phyloP scores from a whole-genome alignment of 495 filamentous ascomycete species.

The Penicillium robsamsonii region DNA sequence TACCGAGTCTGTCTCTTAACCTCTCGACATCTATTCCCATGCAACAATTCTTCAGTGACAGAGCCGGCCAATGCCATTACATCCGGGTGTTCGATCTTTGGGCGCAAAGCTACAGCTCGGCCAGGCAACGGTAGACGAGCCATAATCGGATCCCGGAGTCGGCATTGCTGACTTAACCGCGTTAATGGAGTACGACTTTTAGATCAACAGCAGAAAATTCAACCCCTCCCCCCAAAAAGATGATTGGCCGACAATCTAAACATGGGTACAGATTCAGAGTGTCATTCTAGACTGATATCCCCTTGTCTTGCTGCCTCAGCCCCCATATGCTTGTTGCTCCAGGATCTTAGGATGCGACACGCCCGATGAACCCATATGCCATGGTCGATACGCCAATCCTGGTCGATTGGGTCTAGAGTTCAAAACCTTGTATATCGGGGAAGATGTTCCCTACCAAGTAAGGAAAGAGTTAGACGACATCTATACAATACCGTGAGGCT shows the following conservation, averaged over 20 bases:
- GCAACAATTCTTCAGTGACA: constrained; percentile 8
- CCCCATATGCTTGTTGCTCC: constrained; percentile 24
- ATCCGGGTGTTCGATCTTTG: constrained; percentile 20
- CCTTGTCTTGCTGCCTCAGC: constrained; percentile 18
- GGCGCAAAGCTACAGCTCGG: constrained; percentile 7
- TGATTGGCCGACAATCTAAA: constrained; percentile 16
- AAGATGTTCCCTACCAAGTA: not conserved
- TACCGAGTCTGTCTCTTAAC: constrained; percentile 6
- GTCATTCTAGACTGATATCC: constrained; percentile 16
- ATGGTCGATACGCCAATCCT: not conserved
- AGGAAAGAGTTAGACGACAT: not conserved
- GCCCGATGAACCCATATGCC: constrained; percentile 11
- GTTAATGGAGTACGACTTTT: not conserved
- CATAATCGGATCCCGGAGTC: constrained; percentile 12
- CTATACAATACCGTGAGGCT: not conserved
- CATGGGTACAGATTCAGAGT: constrained; percentile 11
- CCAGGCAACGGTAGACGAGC: constrained; percentile 7
- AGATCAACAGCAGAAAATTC: not conserved
- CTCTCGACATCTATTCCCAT: constrained; percentile 9
- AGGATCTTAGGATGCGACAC: constrained; percentile 19
- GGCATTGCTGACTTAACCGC: constrained; percentile 7
- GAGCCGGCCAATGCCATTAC: constrained; percentile 16
- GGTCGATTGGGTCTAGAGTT: constrained; percentile 5
- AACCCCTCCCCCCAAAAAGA: not conserved
- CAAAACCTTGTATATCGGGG: not conserved